Base-by-base conservation (phyloP, 2,329 filamentous ascomycete genomes). In the Kalmusia sp. region DNA sequence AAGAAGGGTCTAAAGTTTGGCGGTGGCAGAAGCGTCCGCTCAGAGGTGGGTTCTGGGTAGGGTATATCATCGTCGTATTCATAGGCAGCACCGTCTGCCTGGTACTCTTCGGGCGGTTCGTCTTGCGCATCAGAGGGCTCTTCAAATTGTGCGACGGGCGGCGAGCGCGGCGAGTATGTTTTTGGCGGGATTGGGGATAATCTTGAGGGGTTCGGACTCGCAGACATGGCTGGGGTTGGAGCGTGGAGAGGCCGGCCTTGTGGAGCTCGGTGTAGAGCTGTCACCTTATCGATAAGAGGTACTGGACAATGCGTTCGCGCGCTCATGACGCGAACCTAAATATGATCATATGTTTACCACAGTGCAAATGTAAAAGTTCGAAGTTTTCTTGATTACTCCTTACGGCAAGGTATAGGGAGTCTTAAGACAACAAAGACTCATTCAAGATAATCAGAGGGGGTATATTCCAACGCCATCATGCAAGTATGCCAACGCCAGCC, bases 1-100 rank as follows among this genome's bases (percentile, higher is more conserved):
- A 96, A 97, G 79, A 96, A 89, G 2, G 92, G 91, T 38, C 86
- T 82, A 73, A 96, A 93, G 77, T 72, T 77, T 55, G 75, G 69
- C 2, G 74, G 76, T n/a, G 73, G 76, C 25, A 72, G 66, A 11
- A 77, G 69, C 5, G 65, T 66, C 31, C 70, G 68, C 44, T 69
- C 65, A 27, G 70, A 69, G 51, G 45, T 59, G 33, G 69, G 67
- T 57, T 74, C 71, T 6, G 63, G 66, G 45, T 73, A 73, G 8
- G 71, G 65, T 45, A 69, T 63, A 38, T 73, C 67, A 41, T 70
- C 65, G 12, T 72, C 66, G 38, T 57, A 58, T 28, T 59, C 56
- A 27, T 38, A 34, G 30, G 54, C 55, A 49, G 57, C 56, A 49
- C 65, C 62, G 5, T 61, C 59, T 40, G 62, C 49, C 44, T 64